Evolutionary conservation across 345 rosid species (phyloP).

Genomic region (Bruguiera gymnorhiza): DNA sequence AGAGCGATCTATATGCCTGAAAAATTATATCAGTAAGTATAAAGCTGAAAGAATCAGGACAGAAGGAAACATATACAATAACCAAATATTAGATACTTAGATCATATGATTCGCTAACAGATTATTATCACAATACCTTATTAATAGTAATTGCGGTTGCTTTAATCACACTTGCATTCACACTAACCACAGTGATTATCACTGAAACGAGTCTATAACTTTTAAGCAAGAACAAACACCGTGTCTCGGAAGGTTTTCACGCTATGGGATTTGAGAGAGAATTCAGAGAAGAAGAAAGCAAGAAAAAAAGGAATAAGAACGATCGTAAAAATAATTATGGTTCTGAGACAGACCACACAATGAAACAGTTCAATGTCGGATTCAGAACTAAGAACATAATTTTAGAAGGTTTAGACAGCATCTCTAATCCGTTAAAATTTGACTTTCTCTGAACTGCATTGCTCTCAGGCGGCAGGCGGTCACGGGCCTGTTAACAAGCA

Average conservation of each 20-base stretch:
- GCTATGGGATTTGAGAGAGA: too few species aligned
- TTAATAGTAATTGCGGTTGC: slow-evolving; percentile 15
- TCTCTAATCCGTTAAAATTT: slow-evolving; percentile 34
- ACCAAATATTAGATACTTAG: too few species aligned
- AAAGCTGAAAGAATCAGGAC: too few species aligned
- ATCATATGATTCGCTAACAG: too few species aligned
- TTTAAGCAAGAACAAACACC: slow-evolving; percentile 19
- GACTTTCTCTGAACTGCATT: slow-evolving; percentile 35
- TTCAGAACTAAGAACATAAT: slow-evolving; percentile 14
- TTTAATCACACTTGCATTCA: slow-evolving; percentile 30
- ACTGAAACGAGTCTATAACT: slow-evolving; percentile 3
- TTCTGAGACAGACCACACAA: slow-evolving; percentile 2
- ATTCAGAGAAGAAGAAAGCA: not conserved
- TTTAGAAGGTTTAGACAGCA: slow-evolving; percentile 31
- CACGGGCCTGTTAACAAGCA: slow-evolving; percentile 13
- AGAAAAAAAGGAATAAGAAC: not conserved
- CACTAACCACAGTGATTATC: slow-evolving; percentile 11
- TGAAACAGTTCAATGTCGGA: slow-evolving; percentile 34
- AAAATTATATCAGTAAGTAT: too few species aligned
- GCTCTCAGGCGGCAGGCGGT: not conserved
- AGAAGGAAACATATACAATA: too few species aligned
- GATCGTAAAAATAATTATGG: not conserved
- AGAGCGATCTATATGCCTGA: too few species aligned
- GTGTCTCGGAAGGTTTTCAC: too few species aligned
- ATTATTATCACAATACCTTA: too few species aligned